Base-by-base conservation (phyloP, 768 basidiomycete species). In the Mycena vulgaris region DNA sequence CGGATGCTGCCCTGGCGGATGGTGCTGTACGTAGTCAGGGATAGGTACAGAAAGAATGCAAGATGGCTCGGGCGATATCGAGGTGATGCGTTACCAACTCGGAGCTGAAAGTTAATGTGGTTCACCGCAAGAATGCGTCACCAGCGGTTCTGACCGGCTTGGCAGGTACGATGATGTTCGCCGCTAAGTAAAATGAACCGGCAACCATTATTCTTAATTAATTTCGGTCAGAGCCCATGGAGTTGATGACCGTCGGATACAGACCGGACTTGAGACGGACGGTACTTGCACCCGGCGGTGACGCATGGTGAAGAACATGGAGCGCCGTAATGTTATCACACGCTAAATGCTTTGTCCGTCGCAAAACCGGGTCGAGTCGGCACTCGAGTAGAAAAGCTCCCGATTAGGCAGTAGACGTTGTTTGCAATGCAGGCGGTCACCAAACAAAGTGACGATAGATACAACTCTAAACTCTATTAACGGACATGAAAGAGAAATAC, bases 401-500 rank as follows among this genome's bases (percentile, higher is more conserved):
- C 19, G 13, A 53, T 55, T 59, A 10, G 14, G 58, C 2, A 4
- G 47, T 19, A 19, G 59, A 42, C 49, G 58, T 59, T 53, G 17
- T 68, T 68, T 53, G 49, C 14, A 30, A 30, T 2, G n/a, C 21
- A 30, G 13, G 30, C 17, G 7, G 4, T 7, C 30, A 13, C 13
- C 33, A 56, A 37, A 61, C 33, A 68, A 58, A 56, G 10, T 28
- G 23, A 66, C 40, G 53, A 23, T 42, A 58, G 5, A 60, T 14
- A 51, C 21, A 62, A 57, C 67, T 62, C 53, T 63, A 68, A 62
- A 68, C 60, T 68, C 53, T 68, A 68, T 68, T 56, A 62, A 68
- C 53, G 17, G 60, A 65, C n/a, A 68, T 47, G 57, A 33, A 48
- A 47, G 33, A 66, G 14, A 25, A 68, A 62, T 68, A 19, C 53